Conservation (phyloP, 352 stramenopile genomes). For the Globisporangium abappressorium region DNA sequence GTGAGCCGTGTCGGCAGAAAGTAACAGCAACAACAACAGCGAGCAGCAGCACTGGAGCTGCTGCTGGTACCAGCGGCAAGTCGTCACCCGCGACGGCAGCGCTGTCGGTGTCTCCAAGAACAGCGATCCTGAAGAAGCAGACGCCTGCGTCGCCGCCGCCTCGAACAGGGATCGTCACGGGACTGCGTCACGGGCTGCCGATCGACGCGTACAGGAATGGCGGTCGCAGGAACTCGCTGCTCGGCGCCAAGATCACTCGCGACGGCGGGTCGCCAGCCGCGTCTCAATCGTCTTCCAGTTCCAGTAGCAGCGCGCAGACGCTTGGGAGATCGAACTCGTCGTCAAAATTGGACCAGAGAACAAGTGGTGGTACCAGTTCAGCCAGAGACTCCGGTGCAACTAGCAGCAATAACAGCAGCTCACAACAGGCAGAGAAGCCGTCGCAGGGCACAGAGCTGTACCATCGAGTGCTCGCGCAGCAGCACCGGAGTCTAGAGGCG, state of each 20-base stretch:
- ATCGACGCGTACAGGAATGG: slow-evolving; percentile 10
- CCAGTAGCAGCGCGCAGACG: neutral
- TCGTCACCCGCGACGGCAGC: neutral
- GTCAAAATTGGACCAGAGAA: neutral
- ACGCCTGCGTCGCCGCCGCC: neutral
- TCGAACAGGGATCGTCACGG: neutral
- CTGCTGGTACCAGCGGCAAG: neutral
- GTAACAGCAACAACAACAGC: neutral
- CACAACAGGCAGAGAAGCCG: neutral
- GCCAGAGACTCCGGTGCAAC: neutral
- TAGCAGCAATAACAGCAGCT: neutral
- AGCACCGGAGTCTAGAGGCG: neutral
- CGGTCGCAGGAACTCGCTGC: neutral
- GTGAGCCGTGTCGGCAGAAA: slow-evolving; percentile 15
- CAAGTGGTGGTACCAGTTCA: neutral
- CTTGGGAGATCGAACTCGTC: neutral
- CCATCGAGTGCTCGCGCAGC: neutral
- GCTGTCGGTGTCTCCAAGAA: neutral
- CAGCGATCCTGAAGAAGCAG: slow-evolving; percentile 6
- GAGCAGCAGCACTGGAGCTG: neutral
- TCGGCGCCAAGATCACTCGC: slow-evolving; percentile 3
- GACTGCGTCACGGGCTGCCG: neutral
- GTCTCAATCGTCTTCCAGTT: neutral
- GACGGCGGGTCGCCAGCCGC: neutral
- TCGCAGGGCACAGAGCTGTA: neutral